Evolutionary conservation across 768 basidiomycete genomes (phyloP).

Genomic region (Glaciozyma martinii): DNA sequence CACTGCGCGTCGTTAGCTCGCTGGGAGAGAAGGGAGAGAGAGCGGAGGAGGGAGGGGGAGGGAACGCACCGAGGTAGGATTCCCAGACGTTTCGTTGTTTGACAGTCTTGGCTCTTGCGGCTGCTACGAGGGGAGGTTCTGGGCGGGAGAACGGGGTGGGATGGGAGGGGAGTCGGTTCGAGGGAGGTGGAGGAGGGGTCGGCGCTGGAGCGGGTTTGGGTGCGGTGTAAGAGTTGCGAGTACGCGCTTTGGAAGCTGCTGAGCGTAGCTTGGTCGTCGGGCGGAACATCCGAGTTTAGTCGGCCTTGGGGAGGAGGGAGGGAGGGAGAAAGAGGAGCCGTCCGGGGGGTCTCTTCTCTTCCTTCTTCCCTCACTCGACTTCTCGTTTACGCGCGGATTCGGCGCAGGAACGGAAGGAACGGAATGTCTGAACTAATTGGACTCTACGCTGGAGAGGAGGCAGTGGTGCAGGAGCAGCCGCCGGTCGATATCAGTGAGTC

Average conservation of each 20-base stretch:
- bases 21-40: no score
- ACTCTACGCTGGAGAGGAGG: no score
- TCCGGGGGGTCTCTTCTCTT: no score
- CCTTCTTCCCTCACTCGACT: no score
- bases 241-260: not conserved
- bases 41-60: no score
- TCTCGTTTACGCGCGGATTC: no score
- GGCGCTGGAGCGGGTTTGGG: not conserved
- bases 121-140: not conserved
- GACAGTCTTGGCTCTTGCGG: not conserved
- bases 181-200: not conserved
- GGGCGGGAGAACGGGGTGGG: not conserved
- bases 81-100: conserved; percentile 1
- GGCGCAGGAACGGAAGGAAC: no score
- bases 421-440: no score
- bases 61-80: not conserved
- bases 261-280: no score
- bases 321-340: no score
- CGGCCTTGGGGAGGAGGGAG: no score
- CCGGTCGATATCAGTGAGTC: conserved; percentile 5
- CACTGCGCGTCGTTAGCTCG: not conserved
- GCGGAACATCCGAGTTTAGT: no score
- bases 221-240: not conserved
- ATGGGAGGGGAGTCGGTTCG: not conserved
- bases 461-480: not conserved